phyloP scores from a whole-genome alignment of 2,329 filamentous ascomycete species.

The Aaosphaeria arxii region DNA sequence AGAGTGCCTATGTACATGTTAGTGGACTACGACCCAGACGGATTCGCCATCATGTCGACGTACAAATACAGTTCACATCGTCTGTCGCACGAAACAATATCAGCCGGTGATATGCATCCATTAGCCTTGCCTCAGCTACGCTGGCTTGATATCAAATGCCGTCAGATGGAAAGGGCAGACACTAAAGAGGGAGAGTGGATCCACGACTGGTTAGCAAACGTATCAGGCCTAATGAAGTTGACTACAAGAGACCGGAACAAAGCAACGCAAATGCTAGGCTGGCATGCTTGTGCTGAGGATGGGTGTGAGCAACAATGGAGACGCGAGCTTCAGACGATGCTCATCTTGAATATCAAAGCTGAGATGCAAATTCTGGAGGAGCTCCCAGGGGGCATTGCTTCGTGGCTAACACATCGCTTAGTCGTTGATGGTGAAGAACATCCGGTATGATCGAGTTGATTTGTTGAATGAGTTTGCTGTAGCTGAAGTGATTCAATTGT shows the following conservation, averaged over 20 bases:
- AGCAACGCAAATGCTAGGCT: constrained; percentile 53
- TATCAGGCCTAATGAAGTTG: constrained; percentile 46
- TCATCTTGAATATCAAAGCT: constrained; percentile 70
- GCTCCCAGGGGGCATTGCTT: constrained; percentile 24
- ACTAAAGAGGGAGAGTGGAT: constrained; percentile 11
- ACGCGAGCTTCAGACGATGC: constrained; percentile 67
- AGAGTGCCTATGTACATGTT: constrained; percentile 58
- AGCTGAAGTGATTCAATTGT: too few species aligned
- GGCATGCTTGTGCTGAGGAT: constrained; percentile 33
- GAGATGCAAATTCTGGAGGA: constrained; percentile 71
- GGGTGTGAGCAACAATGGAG: constrained; percentile 41
- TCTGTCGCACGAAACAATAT: constrained; percentile 57
- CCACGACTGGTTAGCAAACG: constrained; percentile 2
- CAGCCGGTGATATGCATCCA: constrained; percentile 32
- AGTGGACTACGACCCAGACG: constrained; percentile 75
- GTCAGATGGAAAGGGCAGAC: constrained; percentile 22
- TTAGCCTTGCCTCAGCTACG: constrained; percentile 49
- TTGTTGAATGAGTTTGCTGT: too few species aligned
- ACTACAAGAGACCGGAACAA: constrained; percentile 57
- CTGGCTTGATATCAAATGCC: constrained; percentile 62
- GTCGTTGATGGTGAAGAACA: too few species aligned
- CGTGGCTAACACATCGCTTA: constrained; percentile 27
- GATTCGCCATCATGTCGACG: constrained; percentile 68
- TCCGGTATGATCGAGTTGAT: too few species aligned
- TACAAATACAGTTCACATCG: constrained; percentile 69